A percentile compares a stretch with the other conserved stretches of the same genome.
Evolutionary conservation across 768 basidiomycete genomes (phyloP).

Genomic region (Megacollybia marginata): DNA sequence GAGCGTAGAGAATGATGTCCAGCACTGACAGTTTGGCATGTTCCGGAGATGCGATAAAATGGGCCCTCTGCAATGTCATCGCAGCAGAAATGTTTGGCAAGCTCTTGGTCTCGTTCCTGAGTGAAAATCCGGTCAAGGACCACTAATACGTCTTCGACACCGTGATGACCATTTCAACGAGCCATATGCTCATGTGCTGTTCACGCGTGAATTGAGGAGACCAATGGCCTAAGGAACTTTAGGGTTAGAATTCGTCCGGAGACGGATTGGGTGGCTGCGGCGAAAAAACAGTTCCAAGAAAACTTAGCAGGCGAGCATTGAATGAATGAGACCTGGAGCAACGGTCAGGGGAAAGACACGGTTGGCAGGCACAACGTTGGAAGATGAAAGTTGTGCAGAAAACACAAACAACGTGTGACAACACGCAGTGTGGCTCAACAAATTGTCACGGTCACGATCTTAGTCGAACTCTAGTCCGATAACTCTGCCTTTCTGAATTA

Average conservation of each 20-base stretch:
- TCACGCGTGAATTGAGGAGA: not conserved
- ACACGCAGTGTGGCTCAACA: no score
- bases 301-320: not conserved
- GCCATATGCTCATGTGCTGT: not conserved
- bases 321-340: not conserved
- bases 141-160: not conserved
- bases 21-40: not conserved
- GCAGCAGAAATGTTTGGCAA: not conserved
- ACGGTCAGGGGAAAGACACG: not conserved
- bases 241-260: not conserved
- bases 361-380: no score
- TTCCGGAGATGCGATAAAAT: not conserved
- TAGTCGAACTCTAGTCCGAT: no score
- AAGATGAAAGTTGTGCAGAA: no score
- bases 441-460: no score
- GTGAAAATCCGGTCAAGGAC: not conserved
- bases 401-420: no score
- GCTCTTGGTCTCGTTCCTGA: not conserved
- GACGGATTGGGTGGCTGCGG: not conserved
- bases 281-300: not conserved
- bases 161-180: no score
- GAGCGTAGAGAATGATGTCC: not conserved
- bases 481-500: no score
- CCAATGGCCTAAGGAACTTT: not conserved
- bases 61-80: not conserved